Evolutionary conservation across 1,284 basidiomycete species (phyloP), one percentile per base, ranked within the genome.

Genomic region (Meripilus lineatus): DNA sequence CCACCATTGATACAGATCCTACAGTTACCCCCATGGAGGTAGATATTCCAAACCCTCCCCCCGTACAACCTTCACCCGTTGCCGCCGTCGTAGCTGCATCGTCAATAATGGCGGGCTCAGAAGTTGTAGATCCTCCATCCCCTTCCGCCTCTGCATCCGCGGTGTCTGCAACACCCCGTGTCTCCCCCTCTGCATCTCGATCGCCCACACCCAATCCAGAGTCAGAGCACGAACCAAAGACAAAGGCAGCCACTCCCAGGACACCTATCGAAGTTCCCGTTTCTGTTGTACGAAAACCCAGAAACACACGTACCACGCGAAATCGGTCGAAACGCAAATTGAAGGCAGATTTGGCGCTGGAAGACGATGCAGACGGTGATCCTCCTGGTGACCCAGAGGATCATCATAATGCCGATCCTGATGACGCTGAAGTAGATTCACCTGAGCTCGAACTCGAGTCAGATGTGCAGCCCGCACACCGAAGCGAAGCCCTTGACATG

Each of bases 401-500:
- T 15, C 61, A 63, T 26, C 71, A 76, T 36, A 58, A 52, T 6
- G 58, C 56, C 8, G 58, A 56, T 13, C 48, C 44, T 1, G 65
- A 62, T 18, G 59, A 56, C n/a, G 52, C 50, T n/a, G 68, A 68
- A 42, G 64, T 72, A 3, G 84, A 84, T 32, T 48, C 48, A 4
- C 50, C 49, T 5, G 53, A 55, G 37, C 39, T 51, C 17, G 60
- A 63, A 32, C 38, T 59, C 3, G 58, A 60, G 30, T 52, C 63
- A 5, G 63, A 64, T 24, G 51, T 65, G 40, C 61, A 62, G 18
- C 60, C 63, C 18, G 63, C 58, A 11, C 64, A 89, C 59, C 75
- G 87, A 20, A 83, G 82, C 1, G 87, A 89, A 57, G 87, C 88
- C 0, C 68, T 90, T 21, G 88, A 89, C 46, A 80, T 82, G 1